A percentile compares a stretch with the other conserved stretches of the same genome.
Evolutionary conservation across 495 filamentous ascomycete genomes (phyloP).

Genomic region (Xeromyces bisporus): DNA sequence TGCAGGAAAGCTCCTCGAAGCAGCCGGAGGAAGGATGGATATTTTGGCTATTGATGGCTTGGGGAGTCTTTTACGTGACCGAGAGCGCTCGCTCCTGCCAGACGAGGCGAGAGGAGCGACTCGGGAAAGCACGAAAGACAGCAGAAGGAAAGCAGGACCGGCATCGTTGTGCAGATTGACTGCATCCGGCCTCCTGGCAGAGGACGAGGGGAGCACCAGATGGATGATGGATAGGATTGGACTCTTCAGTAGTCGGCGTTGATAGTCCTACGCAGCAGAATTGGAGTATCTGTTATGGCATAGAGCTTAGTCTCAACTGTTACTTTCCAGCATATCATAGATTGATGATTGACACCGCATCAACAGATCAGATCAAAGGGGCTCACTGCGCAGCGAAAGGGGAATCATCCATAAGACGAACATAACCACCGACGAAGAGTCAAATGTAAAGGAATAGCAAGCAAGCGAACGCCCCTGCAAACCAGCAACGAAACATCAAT

Average conservation of each 20-base stretch:
- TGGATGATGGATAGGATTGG: no score
- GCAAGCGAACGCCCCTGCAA: not conserved
- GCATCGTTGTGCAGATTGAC: not conserved
- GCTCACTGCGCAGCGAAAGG: slow-evolving; percentile 9
- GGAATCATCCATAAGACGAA: slow-evolving; percentile 19
- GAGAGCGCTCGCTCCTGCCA: no score
- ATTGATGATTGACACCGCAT: no score
- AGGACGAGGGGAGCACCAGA: no score
- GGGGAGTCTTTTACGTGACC: no score
- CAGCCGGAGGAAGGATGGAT: not conserved
- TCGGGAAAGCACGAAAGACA: not conserved
- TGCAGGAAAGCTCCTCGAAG: not conserved
- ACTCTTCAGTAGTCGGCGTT: no score
- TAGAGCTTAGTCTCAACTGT: no score
- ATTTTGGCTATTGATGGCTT: no score
- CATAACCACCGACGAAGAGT: slow-evolving; percentile 4
- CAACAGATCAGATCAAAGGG: slow-evolving; percentile 1
- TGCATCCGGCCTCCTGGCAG: no score
- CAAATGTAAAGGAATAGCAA: slow-evolving; percentile 2
- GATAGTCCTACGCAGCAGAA: no score
- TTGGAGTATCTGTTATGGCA: no score
- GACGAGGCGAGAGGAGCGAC: not conserved
- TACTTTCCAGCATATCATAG: no score
- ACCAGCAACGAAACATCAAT: slow-evolving; percentile 1
- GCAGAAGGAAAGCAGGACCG: not conserved